Evolutionary conservation across 2,329 filamentous ascomycete species (phyloP), one percentile per base, ranked within the genome.

Genomic region (Ophiocordyceps polyrhachis-furcata): DNA sequence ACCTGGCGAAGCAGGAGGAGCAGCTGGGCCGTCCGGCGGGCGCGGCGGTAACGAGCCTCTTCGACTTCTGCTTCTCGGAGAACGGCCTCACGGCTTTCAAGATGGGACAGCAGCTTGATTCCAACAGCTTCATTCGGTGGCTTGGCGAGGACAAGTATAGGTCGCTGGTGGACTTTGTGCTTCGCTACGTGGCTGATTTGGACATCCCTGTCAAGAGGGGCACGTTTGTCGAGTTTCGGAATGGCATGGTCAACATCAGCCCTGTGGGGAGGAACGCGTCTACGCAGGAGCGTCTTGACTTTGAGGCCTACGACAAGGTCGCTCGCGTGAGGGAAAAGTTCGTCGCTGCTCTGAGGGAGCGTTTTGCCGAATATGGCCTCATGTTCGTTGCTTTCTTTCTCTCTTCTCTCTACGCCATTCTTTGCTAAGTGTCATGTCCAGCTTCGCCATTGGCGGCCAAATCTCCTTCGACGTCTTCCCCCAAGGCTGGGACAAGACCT

Each of bases 391-490:
- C n/a, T 31, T 9, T 19, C 14, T 5, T 11, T 20, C 14, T n/a
- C 15, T 20, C n/a, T 43, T 23, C n/a, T 19, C n/a, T 38, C 40
- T 41, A 21, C 14, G 21, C 21, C 21, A 23, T 45, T 45, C 44
- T 28, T 31, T 38, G 14, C 44, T 42, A 28, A 38, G 47, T 40
- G 7, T 5, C 19, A 4, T 23, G 21, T 43, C 19, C 42, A 88
- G 83, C 47, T 95, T 82, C 71, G 89, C 86, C 50, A 93, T 98
- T 56, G 91, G 91, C 54, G 91, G 91, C 44, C 86, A 95, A 61
- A 95, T 98, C 65, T 95, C 88, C 48, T 98, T 98, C 63, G 91
- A 98, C 60, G 83, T 96, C 56, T 98, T 98, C 74, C 91, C 91
- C 51, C 76, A 70, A 2, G 91, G 91, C 58, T 98, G 91, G 91